Base-by-base conservation (phyloP, 352 stramenopile genomes). In the Phytophthora idaei region DNA sequence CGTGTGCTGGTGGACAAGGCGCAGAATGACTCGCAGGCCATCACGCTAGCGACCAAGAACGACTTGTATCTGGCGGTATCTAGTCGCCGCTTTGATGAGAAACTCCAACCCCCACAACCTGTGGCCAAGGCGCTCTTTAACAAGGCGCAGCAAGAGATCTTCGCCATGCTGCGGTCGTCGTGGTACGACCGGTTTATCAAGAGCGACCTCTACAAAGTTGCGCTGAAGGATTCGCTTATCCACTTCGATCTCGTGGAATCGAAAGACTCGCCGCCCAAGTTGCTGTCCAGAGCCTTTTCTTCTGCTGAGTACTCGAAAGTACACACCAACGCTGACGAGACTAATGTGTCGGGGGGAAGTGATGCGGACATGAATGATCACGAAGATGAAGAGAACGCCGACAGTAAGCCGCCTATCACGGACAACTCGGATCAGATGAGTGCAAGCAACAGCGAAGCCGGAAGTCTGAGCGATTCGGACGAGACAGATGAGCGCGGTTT, bases 181-280 rank as follows among this genome's bases (percentile, higher is more conserved):
- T 93, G 87, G 85, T 95, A 90, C 45, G 78, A 90, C 25, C 81
- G 83, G 11, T 95, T 95, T 64, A 92, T 88, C 60, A 92, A 91
- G 64, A 95, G 87, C 73, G 85, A 90, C 32, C 62, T 93, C 17
- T 95, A 95, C 70, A 86, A 90, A 47, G 66, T 95, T 27, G 87
- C 84, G 28, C 62, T 95, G 8, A 81, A 92, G 61, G 87, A 95
- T 59, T 85, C 83, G 27, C 73, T 80, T 3, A 88, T 92, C 48
- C 79, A 87, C 31, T 71, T 89, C 27, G 77, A 81, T 49, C 74
- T 79, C 25, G 74, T 87, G 3, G 85, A 87, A 37, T 78, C 74
- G 5, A 89, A 83, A 51, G 76, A 92, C 56, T 91, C 81, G 14
- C 79, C 84, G 12, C 82, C 79, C 4, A 93, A 93, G 61, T 51